Base-by-base conservation (phyloP, 2,329 filamentous ascomycete species). In the Biscogniauxia mediterranea region DNA sequence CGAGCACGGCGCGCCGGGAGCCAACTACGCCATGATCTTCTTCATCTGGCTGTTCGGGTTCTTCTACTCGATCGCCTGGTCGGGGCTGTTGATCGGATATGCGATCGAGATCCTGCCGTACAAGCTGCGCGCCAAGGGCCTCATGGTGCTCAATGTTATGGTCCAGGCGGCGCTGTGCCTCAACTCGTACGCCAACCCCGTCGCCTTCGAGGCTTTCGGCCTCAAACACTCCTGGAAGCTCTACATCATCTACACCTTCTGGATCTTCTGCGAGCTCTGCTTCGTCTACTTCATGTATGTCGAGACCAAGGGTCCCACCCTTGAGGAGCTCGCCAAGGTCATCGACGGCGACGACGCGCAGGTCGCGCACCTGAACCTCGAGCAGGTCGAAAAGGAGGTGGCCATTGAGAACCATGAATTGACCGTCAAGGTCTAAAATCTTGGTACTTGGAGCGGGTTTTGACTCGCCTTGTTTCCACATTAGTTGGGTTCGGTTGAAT, bases 291-390 rank as follows among this genome's bases (percentile, higher is more conserved):
- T 79, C 71, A 79, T 80, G 76, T 80, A 79, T 69, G 76, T 88
- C 66, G 86, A 90, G 76, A 89, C 86, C 49, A 81, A 81, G 66
- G 85, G 86, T 32, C 83, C 84, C 1, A 88, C 86, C 19, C 85
- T 89, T 42, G 86, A 89, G 75, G 86, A 89, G 74, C 80, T 89
- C 55, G 85, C 84, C 70, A 85, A 85, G 76, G 82, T 89, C 75
- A 89, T 89, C 73, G 86, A 89, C 66, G 86, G 85, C 49, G 82
- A 87, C 32, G 75, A 81, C 19, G 85, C 83, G 42, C 66, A 75
- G 53, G 81, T 82, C 17, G 80, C 77, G 5, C 75, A 77, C 61
- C 61, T 83, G 58, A 77, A 83, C 66, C 69, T 82, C 50, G 72
- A 75, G 52, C 73, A 79, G 71, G 72, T 80, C 57, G 78, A 81